phyloP scores from a whole-genome alignment of 2,329 filamentous ascomycete species.

The Neophaeococcomyces aloes region DNA sequence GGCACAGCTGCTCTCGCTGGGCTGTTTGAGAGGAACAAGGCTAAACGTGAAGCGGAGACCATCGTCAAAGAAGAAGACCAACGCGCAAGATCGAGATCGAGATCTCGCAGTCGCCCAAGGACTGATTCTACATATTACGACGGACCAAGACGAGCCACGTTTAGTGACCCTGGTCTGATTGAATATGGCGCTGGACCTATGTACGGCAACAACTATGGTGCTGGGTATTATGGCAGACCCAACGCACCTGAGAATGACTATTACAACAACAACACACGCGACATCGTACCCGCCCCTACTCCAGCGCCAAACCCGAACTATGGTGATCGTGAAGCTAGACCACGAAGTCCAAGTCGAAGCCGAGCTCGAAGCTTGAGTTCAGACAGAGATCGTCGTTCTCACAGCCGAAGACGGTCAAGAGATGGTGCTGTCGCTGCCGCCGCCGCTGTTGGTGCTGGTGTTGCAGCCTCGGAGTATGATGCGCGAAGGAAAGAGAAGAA shows the following conservation, averaged over 20 bases:
- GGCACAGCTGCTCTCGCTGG: conserved; percentile 52
- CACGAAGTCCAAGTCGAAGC: conserved; percentile 21
- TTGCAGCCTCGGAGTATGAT: conserved; percentile 48
- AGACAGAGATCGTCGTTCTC: conserved; percentile 26
- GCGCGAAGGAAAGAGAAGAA: conserved; percentile 48
- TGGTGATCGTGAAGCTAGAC: conserved; percentile 22
- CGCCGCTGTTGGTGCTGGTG: conserved; percentile 47
- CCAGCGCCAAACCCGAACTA: conserved; percentile 1
- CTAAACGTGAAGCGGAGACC: conserved; percentile 40
- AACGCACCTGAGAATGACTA: conserved; percentile 28
- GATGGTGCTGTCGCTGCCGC: conserved; percentile 43
- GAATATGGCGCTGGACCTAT: conserved; percentile 56
- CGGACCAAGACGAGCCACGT: conserved; percentile 33
- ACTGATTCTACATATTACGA: conserved; percentile 33
- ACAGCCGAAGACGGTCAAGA: conserved; percentile 28
- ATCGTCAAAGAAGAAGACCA: conserved; percentile 23
- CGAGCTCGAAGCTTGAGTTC: conserved; percentile 35
- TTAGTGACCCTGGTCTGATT: conserved; percentile 45
- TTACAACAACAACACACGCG: conserved; percentile 28
- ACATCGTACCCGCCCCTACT: conserved; percentile 30
- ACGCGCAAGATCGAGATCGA: conserved; percentile 37
- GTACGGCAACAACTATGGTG: conserved; percentile 42
- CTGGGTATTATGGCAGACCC: conserved; percentile 37
- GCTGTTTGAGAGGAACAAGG: conserved; percentile 53
- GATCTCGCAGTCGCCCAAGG: conserved; percentile 32